Conservation (phyloP, 495 filamentous ascomycete species). For the Penicillium manginii region DNA sequence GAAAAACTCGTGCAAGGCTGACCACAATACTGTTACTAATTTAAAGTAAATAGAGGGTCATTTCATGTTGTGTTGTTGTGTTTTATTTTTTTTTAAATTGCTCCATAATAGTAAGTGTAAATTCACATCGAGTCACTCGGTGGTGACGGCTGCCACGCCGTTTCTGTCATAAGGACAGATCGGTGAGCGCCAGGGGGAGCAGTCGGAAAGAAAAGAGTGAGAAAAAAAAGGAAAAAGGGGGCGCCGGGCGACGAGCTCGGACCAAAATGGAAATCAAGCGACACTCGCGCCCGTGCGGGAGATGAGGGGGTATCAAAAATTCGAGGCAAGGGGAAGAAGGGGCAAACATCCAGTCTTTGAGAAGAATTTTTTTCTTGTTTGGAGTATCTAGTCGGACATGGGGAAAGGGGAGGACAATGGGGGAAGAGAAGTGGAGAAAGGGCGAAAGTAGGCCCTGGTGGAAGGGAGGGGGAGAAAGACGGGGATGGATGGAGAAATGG, state of each 20-base stretch:
- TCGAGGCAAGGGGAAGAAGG: constrained; percentile 3
- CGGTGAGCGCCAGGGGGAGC: constrained; percentile 41
- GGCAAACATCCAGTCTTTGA: constrained; percentile 27
- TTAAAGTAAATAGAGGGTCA: background rate
- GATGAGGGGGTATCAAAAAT: constrained; percentile 33
- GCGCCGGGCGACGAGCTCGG: constrained; percentile 8
- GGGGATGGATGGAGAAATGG: constrained; percentile 2
- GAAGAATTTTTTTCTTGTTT: constrained; percentile 36
- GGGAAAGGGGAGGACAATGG: constrained; percentile 13
- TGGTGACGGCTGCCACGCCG: constrained; percentile 49
- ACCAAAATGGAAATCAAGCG: background rate
- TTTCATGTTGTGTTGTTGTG: background rate
- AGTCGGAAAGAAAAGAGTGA: constrained; percentile 8
- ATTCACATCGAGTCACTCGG: constrained; percentile 27
- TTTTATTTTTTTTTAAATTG: constrained; percentile 10
- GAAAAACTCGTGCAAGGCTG: constrained; percentile 1
- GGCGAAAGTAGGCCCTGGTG: constrained; percentile 1
- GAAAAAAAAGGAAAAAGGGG: constrained; percentile 9
- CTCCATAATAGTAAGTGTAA: constrained; percentile 13
- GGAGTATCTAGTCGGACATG: constrained; percentile 33
- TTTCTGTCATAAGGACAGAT: constrained; percentile 8
- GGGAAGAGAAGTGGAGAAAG: constrained; percentile 6
- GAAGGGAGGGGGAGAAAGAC: constrained; percentile 5
- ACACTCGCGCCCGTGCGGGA: constrained; percentile 10
- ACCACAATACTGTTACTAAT: constrained; percentile 3